phyloP scores from a whole-genome alignment of 106 monocot genomes.

The Allium fistulosum region DNA sequence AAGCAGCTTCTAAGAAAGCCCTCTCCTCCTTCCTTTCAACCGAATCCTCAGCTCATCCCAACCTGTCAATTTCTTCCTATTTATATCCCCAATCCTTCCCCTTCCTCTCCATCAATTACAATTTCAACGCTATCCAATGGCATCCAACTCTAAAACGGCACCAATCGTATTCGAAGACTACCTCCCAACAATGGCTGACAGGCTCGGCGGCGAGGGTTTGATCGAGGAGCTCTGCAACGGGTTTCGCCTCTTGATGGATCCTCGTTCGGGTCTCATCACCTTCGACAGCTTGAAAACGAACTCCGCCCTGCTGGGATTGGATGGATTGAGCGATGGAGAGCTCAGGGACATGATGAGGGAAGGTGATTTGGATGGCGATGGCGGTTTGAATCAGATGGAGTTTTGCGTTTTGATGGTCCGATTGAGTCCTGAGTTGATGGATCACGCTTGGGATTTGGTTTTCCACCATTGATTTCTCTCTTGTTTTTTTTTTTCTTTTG shows the following conservation, averaged over 20 bases:
- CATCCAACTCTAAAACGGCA: not conserved
- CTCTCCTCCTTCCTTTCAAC: not conserved
- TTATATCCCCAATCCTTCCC: not conserved
- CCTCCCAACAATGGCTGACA: conserved; percentile 12
- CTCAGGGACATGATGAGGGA: conserved; percentile 19
- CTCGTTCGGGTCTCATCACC: conserved; percentile 18
- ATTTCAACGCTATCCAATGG: conserved; percentile 2
- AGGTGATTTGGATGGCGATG: conserved; percentile 21
- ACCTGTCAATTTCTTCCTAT: conserved; percentile 7
- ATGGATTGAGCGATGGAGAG: conserved; percentile 12
- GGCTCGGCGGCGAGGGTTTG: conserved; percentile 8
- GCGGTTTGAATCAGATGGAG: conserved; percentile 22
- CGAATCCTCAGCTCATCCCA: not conserved
- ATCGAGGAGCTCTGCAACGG: conserved; percentile 22
- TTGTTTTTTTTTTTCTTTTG: too few species aligned
- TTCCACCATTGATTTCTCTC: not conserved
- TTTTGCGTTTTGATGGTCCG: conserved; percentile 28
- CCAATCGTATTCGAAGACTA: conserved; percentile 16
- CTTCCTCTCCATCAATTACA: not conserved
- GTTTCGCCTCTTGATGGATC: conserved; percentile 21
- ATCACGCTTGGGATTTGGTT: conserved; percentile 2
- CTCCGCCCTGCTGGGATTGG: conserved; percentile 9
- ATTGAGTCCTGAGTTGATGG: conserved; percentile 25
- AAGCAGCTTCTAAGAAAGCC: conserved; percentile 4
- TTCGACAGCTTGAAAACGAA: conserved; percentile 20